phyloP scores from a whole-genome alignment of 1,139 yeast genomes.

The Candida smagusa region DNA sequence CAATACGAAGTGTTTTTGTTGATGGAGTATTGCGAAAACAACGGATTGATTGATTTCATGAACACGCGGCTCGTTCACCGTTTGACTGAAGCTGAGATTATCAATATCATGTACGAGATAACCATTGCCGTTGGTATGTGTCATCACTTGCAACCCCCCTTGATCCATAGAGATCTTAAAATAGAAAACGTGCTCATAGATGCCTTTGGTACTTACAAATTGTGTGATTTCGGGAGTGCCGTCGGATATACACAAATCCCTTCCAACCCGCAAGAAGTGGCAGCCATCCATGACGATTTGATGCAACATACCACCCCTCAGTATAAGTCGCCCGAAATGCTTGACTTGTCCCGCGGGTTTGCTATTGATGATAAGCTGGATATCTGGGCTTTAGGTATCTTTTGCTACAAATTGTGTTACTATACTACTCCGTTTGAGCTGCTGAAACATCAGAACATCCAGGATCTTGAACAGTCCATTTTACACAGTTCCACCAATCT shows the following conservation, averaged over 20 bases:
- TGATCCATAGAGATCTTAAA: constrained; percentile 90
- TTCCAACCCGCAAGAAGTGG: constrained; percentile 59
- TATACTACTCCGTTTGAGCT: constrained; percentile 94
- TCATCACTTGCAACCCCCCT: constrained; percentile 78
- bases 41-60: constrained; percentile 92
- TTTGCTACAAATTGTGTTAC: constrained; percentile 85
- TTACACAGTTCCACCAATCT: constrained; percentile 33
- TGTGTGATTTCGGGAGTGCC: constrained; percentile 95
- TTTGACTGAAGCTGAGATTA: constrained; percentile 76
- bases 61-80: constrained; percentile 82
- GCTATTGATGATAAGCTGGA: constrained; percentile 95
- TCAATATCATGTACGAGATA: constrained; percentile 79
- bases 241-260: constrained; percentile 69
- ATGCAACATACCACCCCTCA: constrained; percentile 96
- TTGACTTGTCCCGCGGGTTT: constrained; percentile 76
- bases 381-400: constrained; percentile 94
- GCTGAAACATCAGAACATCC: constrained; percentile 38
- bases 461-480: constrained; percentile 40
- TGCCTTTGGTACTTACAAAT: constrained; percentile 65
- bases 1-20: constrained; percentile 85
- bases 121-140: constrained; percentile 83
- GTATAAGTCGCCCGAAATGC: constrained; percentile 95
- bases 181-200: constrained; percentile 91
- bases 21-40: constrained; percentile 88
- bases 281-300: constrained; percentile 73